A percentile compares a stretch with the other conserved stretches of the same genome.
Conservation (phyloP, 192 early-diverging fungal species). For the Chytriomyces hyalinus region DNA sequence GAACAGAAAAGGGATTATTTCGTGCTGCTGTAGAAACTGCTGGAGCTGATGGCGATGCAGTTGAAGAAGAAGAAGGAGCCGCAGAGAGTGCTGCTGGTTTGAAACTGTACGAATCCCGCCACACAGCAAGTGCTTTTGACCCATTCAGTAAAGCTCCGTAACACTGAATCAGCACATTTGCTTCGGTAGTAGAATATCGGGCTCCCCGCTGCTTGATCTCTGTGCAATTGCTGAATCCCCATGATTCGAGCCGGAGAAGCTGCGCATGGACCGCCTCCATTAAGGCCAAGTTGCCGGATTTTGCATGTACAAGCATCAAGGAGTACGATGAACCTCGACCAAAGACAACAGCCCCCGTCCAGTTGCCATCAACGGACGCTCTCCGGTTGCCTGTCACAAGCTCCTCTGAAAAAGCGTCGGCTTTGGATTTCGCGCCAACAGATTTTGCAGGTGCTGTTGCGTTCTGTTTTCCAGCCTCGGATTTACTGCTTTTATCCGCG, state of each 20-base stretch:
- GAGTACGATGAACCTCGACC: conserved; percentile 26
- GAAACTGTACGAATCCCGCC: conserved; percentile 6
- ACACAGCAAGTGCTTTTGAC: conserved; percentile 15
- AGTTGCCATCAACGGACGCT: background rate
- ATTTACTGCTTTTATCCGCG: background rate
- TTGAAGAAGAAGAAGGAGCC: no score
- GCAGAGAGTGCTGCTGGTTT: no score
- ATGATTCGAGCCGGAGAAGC: conserved; percentile 13
- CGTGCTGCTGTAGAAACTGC: background rate
- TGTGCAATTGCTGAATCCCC: background rate
- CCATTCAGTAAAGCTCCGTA: conserved; percentile 5
- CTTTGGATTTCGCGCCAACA: background rate
- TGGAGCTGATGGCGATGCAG: background rate
- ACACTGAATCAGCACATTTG: conserved; percentile 30
- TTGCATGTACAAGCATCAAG: conserved; percentile 30
- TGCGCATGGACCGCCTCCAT: conserved; percentile 25
- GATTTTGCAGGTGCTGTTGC: background rate
- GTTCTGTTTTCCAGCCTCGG: background rate
- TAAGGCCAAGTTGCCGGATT: background rate
- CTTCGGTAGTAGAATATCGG: conserved; percentile 19
- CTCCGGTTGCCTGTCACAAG: background rate
- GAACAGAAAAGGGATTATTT: background rate
- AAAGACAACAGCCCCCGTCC: conserved; percentile 5
- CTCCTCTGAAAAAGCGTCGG: background rate
- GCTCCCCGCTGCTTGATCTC: background rate